A percentile compares a stretch with the other conserved stretches of the same genome.
These are phyloP conservation scores for Dactylonectria macrodidyma DNA, from an alignment of 2,329 filamentous ascomycete species.

Conservation along the genomic window DNA sequence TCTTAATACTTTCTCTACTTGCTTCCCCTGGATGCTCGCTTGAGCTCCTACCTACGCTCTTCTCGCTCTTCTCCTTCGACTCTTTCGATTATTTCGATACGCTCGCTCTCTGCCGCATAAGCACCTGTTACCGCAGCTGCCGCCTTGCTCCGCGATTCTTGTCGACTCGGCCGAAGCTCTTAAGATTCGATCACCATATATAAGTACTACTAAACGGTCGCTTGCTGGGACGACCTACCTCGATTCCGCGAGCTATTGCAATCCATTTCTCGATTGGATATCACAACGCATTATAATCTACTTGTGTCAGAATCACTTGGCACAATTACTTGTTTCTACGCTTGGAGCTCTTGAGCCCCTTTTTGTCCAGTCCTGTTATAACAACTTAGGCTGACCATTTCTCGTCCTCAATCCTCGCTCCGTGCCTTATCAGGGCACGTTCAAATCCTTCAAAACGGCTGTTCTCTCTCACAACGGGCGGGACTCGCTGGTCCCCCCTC, in stretches of 20 bases:
- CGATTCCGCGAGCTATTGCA: conserved; percentile 36
- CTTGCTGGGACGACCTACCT: conserved; percentile 43
- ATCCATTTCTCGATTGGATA: conserved; percentile 41
- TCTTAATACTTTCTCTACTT: conserved; percentile 52
- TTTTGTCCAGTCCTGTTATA: conserved; percentile 24
- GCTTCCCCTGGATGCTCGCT: conserved; percentile 35
- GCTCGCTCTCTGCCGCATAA: conserved; percentile 44
- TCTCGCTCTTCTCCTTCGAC: conserved; percentile 48
- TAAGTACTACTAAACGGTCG: conserved; percentile 41
- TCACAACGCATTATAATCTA: conserved; percentile 43
- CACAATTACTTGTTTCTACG: conserved; percentile 41
- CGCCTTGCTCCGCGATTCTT: conserved; percentile 34
- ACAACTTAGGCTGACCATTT: conserved; percentile 22
- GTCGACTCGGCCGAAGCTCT: conserved; percentile 44
- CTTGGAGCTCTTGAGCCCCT: conserved; percentile 34
- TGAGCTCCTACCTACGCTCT: conserved; percentile 39
- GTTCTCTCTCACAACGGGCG: conserved; percentile 82
- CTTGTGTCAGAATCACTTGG: conserved; percentile 40
- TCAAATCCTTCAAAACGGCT: conserved; percentile 81
- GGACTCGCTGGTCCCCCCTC: conserved; percentile 90
- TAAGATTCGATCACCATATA: conserved; percentile 48
- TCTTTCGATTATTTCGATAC: conserved; percentile 43
- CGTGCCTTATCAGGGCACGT: conserved; percentile 62
- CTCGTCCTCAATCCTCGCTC: conserved; percentile 31
- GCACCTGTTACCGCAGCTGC: conserved; percentile 39